A percentile compares a stretch with the other conserved stretches of the same genome.
Conservation (phyloP, 228 moss, liverwort and hornwort genomes). For the Sphagnum magellanicum region DNA sequence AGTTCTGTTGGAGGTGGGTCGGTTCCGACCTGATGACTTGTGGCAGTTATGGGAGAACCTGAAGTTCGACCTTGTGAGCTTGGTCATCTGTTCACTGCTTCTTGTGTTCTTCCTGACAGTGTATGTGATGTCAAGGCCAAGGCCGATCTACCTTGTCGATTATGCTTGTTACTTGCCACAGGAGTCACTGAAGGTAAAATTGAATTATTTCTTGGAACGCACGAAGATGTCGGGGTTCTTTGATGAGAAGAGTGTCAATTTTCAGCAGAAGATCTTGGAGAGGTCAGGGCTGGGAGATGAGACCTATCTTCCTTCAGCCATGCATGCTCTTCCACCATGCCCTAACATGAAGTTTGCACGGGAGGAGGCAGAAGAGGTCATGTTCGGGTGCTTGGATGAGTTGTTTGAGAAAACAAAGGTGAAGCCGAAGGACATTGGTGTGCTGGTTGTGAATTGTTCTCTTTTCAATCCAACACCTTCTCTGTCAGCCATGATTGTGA, state of each 20-base stretch:
- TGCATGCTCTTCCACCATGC: conserved; percentile 5
- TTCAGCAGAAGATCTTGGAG: conserved; percentile 11
- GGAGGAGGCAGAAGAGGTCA: conserved; percentile 9
- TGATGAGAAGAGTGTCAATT: conserved; percentile 9
- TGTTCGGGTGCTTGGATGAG: conserved; percentile 11
- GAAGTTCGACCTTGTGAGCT: conserved; percentile 10
- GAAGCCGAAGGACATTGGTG: conserved; percentile 8
- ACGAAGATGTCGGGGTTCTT: conserved; percentile 6
- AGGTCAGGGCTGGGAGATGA: conserved; percentile 3
- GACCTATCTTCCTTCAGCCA: conserved; percentile 3
- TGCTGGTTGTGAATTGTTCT: conserved; percentile 8
- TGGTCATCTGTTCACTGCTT: conserved; percentile 7
- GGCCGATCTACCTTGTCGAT: conserved; percentile 9
- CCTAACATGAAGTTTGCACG: conserved; percentile 5
- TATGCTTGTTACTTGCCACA: conserved; percentile 4
- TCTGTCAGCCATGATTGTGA: conserved; percentile 12
- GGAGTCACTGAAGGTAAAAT: conserved; percentile 2
- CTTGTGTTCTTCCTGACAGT: conserved; percentile 5
- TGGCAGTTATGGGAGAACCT: conserved; percentile 11
- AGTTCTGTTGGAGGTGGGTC: conserved; percentile 2
- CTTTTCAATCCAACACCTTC: conserved; percentile 12
- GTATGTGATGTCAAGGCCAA: conserved; percentile 8
- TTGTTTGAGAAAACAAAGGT: conserved; percentile 6
- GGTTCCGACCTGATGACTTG: conserved; percentile 3
- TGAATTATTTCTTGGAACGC: conserved; percentile 2